These are phyloP conservation scores for Desmodesmus armatus DNA, from an alignment of 139 green algal genomes.

Conservation along the genomic window DNA sequence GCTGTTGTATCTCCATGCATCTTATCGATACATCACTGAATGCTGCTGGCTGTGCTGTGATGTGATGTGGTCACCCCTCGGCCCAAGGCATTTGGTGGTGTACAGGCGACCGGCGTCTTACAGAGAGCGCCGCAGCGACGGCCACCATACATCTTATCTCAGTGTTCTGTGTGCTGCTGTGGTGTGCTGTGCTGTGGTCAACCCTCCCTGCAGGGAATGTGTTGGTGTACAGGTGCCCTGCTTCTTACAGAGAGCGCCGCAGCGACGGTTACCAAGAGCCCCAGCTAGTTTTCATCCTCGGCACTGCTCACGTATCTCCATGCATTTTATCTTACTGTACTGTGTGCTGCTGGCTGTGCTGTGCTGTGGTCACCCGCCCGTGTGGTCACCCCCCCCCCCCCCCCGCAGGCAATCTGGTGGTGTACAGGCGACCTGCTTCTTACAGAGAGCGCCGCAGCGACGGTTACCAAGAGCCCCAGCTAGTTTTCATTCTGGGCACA, in stretches of 20 bases:
- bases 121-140: too few species aligned
- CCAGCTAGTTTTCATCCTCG: constrained; percentile 73
- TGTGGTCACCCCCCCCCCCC: too few species aligned
- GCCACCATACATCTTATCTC: too few species aligned
- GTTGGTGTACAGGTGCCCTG: too few species aligned
- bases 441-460: constrained; percentile 79
- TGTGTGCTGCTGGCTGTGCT: neutral
- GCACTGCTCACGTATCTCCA: constrained; percentile 78
- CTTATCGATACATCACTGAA: too few species aligned
- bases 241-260: too few species aligned
- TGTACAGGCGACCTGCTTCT: constrained; percentile 59
- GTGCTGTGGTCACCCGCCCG: neutral
- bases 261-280: too few species aligned
- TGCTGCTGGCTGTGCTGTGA: neutral
- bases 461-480: constrained; percentile 80
- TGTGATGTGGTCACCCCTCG: neutral
- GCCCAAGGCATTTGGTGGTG: constrained; percentile 78
- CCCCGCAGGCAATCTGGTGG: constrained; percentile 76
- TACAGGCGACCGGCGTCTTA: too few species aligned
- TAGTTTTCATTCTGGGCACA: constrained; percentile 82
- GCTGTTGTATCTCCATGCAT: constrained; percentile 74
- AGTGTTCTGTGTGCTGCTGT: too few species aligned
- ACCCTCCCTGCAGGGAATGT: constrained; percentile 77
- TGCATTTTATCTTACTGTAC: too few species aligned
- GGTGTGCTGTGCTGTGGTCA: neutral